Percentiles rank a stretch among this genome's conserved stretches.
Conservation (phyloP, 208 protist genomes). For the Trypanosoma platydactyli region DNA sequence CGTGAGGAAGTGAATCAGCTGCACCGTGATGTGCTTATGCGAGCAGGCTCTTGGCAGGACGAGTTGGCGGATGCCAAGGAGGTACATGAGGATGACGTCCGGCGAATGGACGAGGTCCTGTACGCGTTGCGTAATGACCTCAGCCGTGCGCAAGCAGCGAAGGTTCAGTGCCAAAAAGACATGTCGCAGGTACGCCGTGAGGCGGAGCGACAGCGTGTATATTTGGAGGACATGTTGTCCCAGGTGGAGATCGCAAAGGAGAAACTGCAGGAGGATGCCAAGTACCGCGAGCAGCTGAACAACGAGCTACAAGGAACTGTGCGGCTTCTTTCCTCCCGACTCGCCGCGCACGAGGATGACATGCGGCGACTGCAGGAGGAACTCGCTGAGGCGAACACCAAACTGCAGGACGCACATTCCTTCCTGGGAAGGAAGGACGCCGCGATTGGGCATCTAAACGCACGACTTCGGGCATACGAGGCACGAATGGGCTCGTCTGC, state of each 20-base stretch:
- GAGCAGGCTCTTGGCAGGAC: slow-evolving; percentile 53
- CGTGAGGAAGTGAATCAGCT: slow-evolving; percentile 62
- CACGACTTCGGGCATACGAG: slow-evolving; percentile 81
- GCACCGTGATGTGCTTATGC: slow-evolving; percentile 52
- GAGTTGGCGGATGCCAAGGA: slow-evolving; percentile 56
- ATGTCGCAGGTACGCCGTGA: slow-evolving; percentile 48
- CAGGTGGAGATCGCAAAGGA: slow-evolving; percentile 53
- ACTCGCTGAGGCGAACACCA: slow-evolving; percentile 58
- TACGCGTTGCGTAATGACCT: slow-evolving; percentile 74
- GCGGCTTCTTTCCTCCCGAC: slow-evolving; percentile 67
- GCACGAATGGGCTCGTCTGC: slow-evolving; percentile 33
- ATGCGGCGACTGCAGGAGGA: slow-evolving; percentile 71
- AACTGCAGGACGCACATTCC: slow-evolving; percentile 79
- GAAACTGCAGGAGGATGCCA: slow-evolving; percentile 65
- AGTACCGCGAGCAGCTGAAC: slow-evolving; percentile 73
- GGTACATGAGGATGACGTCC: slow-evolving; percentile 65
- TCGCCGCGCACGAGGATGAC: slow-evolving; percentile 78
- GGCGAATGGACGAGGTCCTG: slow-evolving; percentile 78
- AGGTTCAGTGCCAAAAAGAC: slow-evolving; percentile 44
- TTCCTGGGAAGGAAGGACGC: slow-evolving; percentile 81
- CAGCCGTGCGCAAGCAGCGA: slow-evolving; percentile 43
- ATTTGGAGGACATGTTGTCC: slow-evolving; percentile 64
- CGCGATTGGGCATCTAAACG: slow-evolving; percentile 77
- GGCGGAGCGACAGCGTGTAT: slow-evolving; percentile 42
- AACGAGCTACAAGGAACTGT: slow-evolving; percentile 85